phyloP scores from a whole-genome alignment of 164 flowering plant genomes.

The Nelumbo lutea region DNA sequence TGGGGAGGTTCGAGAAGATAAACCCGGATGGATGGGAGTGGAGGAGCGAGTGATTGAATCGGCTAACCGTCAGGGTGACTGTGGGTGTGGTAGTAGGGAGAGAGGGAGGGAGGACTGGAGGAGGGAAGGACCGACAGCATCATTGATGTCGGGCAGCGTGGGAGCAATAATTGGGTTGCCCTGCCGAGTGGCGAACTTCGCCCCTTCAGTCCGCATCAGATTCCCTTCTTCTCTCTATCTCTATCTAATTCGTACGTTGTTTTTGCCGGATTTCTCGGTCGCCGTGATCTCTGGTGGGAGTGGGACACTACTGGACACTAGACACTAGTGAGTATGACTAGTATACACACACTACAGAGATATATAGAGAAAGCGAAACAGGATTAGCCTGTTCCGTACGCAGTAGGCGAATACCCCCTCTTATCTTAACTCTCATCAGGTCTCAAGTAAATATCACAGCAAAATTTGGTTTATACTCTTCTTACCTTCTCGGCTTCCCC shows the following conservation, averaged over 20 bases:
- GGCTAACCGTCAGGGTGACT: neutral
- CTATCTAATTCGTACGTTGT: neutral
- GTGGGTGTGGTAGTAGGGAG: neutral
- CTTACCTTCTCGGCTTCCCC: too few species aligned
- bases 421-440: too few species aligned
- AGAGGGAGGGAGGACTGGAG: neutral
- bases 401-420: too few species aligned
- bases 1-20: too few species aligned
- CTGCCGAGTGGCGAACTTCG: neutral
- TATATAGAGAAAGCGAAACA: too few species aligned
- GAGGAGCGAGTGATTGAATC: too few species aligned
- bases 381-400: too few species aligned
- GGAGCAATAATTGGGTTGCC: neutral
- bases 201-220: constrained; percentile 2
- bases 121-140: constrained; percentile 2
- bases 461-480: too few species aligned
- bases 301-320: neutral
- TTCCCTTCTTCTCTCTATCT: neutral
- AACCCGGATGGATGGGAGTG: too few species aligned
- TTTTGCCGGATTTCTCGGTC: constrained; percentile 12
- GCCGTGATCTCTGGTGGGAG: neutral
- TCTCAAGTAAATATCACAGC: too few species aligned
- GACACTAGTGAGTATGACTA: neutral
- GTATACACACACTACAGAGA: too few species aligned
- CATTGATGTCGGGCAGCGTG: constrained; percentile 14